phyloP scores from a whole-genome alignment of 306 rosid species.

The Comarum palustre region DNA sequence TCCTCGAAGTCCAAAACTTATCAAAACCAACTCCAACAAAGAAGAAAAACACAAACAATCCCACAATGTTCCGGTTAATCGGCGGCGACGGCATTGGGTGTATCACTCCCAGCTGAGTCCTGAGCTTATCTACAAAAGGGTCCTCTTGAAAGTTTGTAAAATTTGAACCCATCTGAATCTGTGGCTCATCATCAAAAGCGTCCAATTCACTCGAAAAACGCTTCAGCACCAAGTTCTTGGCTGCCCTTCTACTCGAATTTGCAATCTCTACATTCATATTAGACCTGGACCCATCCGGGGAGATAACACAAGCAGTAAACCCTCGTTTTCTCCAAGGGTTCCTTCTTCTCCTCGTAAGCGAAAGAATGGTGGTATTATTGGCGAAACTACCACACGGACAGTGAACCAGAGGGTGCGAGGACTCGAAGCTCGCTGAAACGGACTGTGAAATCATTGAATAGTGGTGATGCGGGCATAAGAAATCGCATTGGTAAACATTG shows the following conservation, averaged over 20 bases:
- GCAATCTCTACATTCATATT: slow-evolving; percentile 35
- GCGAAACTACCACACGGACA: slow-evolving; percentile 48
- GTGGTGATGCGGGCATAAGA: slow-evolving; percentile 17
- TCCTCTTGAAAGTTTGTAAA: slow-evolving; percentile 72
- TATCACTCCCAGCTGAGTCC: slow-evolving; percentile 91
- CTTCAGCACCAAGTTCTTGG: slow-evolving; percentile 50
- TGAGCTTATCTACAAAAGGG: slow-evolving; percentile 83
- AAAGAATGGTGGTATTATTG: not conserved
- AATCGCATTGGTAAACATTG: slow-evolving; percentile 39
- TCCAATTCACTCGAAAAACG: slow-evolving; percentile 45
- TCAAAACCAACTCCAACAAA: slow-evolving; percentile 86
- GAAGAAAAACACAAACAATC: slow-evolving; percentile 83
- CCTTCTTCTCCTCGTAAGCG: slow-evolving; percentile 25
- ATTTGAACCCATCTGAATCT: slow-evolving; percentile 51
- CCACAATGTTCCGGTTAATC: slow-evolving; percentile 66
- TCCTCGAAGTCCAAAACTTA: slow-evolving; percentile 73
- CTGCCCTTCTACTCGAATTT: slow-evolving; percentile 36
- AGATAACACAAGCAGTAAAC: slow-evolving; percentile 35
- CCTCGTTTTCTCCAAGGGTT: slow-evolving; percentile 46
- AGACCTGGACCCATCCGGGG: slow-evolving; percentile 34
- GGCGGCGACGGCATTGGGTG: slow-evolving; percentile 97
- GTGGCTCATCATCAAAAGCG: slow-evolving; percentile 31
- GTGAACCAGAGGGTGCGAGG: slow-evolving; percentile 34
- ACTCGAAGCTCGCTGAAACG: slow-evolving; percentile 38
- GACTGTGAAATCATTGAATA: slow-evolving; percentile 59